Evolutionary conservation across 768 basidiomycete species (phyloP), one percentile per base, ranked within the genome.

Genomic region (Boletellus sp.): DNA sequence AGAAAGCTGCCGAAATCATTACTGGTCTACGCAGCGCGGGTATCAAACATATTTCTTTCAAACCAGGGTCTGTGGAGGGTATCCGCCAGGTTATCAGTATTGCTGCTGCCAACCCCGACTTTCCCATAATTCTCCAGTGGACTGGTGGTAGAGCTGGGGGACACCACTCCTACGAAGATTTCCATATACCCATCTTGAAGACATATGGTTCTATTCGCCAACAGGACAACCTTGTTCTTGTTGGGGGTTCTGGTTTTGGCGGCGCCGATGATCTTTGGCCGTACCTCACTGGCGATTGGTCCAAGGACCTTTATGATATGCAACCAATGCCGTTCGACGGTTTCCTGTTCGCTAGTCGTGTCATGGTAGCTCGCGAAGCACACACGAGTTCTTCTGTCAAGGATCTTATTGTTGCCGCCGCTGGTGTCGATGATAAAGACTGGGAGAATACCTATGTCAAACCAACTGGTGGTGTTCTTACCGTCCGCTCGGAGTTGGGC

Each of bases 291-390:
- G 96, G 96, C 53, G 91, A 96, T 61, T 98, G 96, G 96, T 89
- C 92, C 3, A 79, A 84, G 47, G 75, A 83, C 52, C 74, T 76
- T 59, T 98, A 86, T 63, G 85, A 83, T 50, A 76, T 85, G 42
- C 92, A 97, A 69, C 87, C 89, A 12, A 99, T 98, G 96, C 96
- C 96, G 2, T 96, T 94, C 73, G 95, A 98, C 57, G 96, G 95
- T 42, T 94, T 95, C 76, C 77, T 99, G 39, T 96, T 94, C 60
- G 96, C 90, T 6, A 90, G 87, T 62, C 88, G 96, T 47, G 93
- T 98, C 66, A 98, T 99, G 95, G 93, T 97, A 28, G 95, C 96
- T 43, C 94, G 93, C 72, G 96, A 99, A 70, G 93, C 95, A 4
- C 95, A 98, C 69, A 98, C 96, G 0, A 89, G 85, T 59, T 78